Percentiles rank a stretch among this genome's conserved stretches.
Evolutionary conservation across 2,329 filamentous ascomycete genomes (phyloP).

Genomic region (Emydomyces testavorans): DNA sequence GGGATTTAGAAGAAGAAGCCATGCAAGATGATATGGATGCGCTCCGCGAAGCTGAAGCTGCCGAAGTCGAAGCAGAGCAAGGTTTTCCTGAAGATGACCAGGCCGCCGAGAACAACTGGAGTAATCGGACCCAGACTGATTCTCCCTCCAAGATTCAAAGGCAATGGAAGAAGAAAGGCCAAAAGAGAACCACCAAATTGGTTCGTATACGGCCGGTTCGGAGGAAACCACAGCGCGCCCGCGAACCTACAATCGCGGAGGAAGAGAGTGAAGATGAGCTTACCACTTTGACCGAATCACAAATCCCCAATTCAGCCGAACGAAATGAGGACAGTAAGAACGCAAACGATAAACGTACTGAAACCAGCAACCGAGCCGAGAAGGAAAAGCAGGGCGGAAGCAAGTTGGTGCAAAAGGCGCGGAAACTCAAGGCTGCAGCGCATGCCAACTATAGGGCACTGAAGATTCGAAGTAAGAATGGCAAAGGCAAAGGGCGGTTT

Average conservation of each 20-base stretch:
- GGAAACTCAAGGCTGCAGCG: slow-evolving; percentile 36
- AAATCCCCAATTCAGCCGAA: slow-evolving; percentile 11
- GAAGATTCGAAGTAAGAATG: slow-evolving; percentile 35
- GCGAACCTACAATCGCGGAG: slow-evolving; percentile 14
- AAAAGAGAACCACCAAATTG: slow-evolving; percentile 38
- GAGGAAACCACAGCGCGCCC: slow-evolving; percentile 24
- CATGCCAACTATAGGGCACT: slow-evolving; percentile 41
- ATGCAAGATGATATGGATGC: slow-evolving; percentile 36
- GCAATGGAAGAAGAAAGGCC: slow-evolving; percentile 39
- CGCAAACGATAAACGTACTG: slow-evolving; percentile 5
- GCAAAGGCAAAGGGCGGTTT: slow-evolving; percentile 30
- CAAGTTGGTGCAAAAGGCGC: slow-evolving; percentile 15
- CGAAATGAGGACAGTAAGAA: slow-evolving; percentile 7
- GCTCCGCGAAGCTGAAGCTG: slow-evolving; percentile 35
- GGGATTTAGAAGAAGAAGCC: slow-evolving; percentile 33
- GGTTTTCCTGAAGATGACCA: slow-evolving; percentile 31
- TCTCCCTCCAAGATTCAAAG: slow-evolving; percentile 13
- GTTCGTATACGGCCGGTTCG: slow-evolving; percentile 35
- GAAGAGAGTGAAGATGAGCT: slow-evolving; percentile 23
- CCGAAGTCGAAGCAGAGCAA: slow-evolving; percentile 16
- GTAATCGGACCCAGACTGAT: slow-evolving; percentile 1
- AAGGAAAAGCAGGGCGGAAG: slow-evolving; percentile 7
- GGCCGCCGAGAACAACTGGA: slow-evolving; percentile 6
- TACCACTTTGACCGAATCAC: slow-evolving; percentile 24
- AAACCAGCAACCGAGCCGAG: slow-evolving; percentile 10